Evolutionary conservation across 805 yeast genomes (phyloP).

Genomic region (Metschnikowia koreensis): DNA sequence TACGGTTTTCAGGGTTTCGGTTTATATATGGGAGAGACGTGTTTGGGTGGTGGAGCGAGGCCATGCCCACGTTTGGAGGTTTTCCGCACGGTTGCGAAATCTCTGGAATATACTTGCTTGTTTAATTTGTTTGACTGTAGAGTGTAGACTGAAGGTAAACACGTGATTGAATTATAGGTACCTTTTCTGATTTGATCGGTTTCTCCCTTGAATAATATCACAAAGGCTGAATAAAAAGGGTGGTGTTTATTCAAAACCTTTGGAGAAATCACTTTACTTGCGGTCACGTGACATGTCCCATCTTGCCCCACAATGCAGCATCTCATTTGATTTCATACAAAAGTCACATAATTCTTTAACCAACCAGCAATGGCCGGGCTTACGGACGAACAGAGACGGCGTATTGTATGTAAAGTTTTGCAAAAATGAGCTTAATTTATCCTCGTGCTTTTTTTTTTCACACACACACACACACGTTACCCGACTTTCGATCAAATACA

Average conservation of each 20-base stretch:
- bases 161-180: too few relatives aligned
- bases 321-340: neutral
- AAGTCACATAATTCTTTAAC: neutral
- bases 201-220: too few relatives aligned
- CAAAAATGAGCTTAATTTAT: too few relatives aligned
- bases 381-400: slow-evolving; percentile 33
- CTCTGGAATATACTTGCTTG: slow-evolving; percentile 9
- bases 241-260: too few relatives aligned
- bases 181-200: too few relatives aligned
- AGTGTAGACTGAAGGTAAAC: too few relatives aligned
- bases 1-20: slow-evolving; percentile 4
- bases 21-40: neutral
- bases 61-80: neutral
- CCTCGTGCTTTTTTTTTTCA: neutral
- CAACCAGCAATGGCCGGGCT: slow-evolving; percentile 16
- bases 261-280: too few relatives aligned
- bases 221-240: too few relatives aligned
- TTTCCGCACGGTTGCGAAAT: slow-evolving; percentile 5
- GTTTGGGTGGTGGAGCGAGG: neutral
- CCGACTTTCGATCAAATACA: too few relatives aligned
- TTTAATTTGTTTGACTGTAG: neutral
- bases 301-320: neutral
- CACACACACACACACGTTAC: neutral
- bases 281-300: too few relatives aligned
- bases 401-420: slow-evolving; percentile 32